A percentile compares a stretch with the other conserved stretches of the same genome.
Evolutionary conservation across 768 basidiomycete species (phyloP).

Genomic region (Leucocoprinus leucothites): DNA sequence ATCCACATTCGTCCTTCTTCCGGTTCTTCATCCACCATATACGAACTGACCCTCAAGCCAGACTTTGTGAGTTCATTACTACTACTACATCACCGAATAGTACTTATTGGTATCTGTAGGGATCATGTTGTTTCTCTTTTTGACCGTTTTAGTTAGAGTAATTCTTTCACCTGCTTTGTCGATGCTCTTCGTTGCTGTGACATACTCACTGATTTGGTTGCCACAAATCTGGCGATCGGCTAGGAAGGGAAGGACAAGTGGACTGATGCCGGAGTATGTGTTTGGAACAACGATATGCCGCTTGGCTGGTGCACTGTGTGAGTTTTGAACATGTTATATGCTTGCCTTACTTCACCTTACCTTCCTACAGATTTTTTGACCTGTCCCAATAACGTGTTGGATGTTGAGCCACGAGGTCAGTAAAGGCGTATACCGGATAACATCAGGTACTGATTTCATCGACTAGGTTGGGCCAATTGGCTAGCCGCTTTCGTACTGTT

Average conservation of each 20-base stretch:
- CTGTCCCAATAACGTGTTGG: slow-evolving; percentile 85
- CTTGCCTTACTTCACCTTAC: slow-evolving; percentile 3
- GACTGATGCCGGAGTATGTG: slow-evolving; percentile 66
- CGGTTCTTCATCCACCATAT: slow-evolving; percentile 56
- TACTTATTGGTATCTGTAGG: slow-evolving; percentile 35
- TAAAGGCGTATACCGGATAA: slow-evolving; percentile 10
- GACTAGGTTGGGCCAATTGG: slow-evolving; percentile 60
- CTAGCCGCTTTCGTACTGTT: slow-evolving; percentile 57
- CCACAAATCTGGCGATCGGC: slow-evolving; percentile 82
- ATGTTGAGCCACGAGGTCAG: slow-evolving; percentile 72
- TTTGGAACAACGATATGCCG: slow-evolving; percentile 74
- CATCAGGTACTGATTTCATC: not conserved
- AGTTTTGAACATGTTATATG: slow-evolving; percentile 24
- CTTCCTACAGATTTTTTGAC: slow-evolving; percentile 64
- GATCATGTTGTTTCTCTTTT: slow-evolving; percentile 62
- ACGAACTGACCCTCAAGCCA: slow-evolving; percentile 66
- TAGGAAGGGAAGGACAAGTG: slow-evolving; percentile 66
- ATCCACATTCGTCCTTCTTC: slow-evolving; percentile 35
- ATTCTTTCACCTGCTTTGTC: slow-evolving; percentile 66
- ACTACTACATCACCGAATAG: no score
- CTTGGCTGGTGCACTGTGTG: slow-evolving; percentile 72
- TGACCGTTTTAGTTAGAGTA: slow-evolving; percentile 73
- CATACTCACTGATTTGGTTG: slow-evolving; percentile 82
- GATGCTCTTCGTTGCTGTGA: slow-evolving; percentile 57
- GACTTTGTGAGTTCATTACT: slow-evolving; percentile 51